Percentiles rank a stretch among this genome's conserved stretches.
These are phyloP conservation scores for Casuarina cunninghamiana DNA, from an alignment of 306 rosid genomes.

Conservation along the genomic window DNA sequence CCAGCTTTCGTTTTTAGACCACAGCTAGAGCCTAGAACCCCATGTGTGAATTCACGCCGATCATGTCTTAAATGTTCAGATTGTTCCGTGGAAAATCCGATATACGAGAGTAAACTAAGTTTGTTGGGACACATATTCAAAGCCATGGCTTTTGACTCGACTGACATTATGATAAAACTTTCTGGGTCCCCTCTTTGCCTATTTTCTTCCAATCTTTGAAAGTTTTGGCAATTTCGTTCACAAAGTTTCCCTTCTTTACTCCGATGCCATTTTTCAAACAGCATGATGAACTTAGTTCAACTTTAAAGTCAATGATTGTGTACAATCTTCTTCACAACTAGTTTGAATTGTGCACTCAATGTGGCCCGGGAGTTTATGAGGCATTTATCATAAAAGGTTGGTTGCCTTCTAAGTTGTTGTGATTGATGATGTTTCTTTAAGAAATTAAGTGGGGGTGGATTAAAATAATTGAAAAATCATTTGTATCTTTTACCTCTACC, in stretches of 20 bases:
- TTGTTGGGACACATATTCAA: neutral
- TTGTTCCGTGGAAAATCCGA: neutral
- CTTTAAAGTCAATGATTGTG: conserved; percentile 38
- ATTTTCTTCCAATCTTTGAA: conserved; percentile 9
- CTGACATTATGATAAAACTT: neutral
- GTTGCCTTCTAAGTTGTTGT: neutral
- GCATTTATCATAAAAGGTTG: neutral
- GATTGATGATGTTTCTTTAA: conserved; percentile 17
- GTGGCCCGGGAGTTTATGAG: neutral
- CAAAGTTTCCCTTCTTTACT: conserved; percentile 16
- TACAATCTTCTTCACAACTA: conserved; percentile 15
- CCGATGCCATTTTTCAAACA: conserved; percentile 26
- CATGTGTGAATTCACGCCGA: neutral
- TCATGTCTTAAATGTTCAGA: neutral
- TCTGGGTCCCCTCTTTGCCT: conserved; percentile 23
- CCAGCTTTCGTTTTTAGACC: conserved; percentile 16
- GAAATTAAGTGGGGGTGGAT: conserved; percentile 7
- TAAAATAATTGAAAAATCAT: conserved; percentile 29
- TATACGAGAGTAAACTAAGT: neutral
- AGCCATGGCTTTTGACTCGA: conserved; percentile 10
- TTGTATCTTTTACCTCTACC: conserved; percentile 1
- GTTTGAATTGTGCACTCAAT: neutral
- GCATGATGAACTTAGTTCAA: conserved; percentile 22
- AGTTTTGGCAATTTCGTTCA: conserved; percentile 21
- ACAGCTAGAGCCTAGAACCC: conserved; percentile 17